Evolutionary conservation across 768 basidiomycete genomes (phyloP).

Genomic region (Sarcomyxa edulis): DNA sequence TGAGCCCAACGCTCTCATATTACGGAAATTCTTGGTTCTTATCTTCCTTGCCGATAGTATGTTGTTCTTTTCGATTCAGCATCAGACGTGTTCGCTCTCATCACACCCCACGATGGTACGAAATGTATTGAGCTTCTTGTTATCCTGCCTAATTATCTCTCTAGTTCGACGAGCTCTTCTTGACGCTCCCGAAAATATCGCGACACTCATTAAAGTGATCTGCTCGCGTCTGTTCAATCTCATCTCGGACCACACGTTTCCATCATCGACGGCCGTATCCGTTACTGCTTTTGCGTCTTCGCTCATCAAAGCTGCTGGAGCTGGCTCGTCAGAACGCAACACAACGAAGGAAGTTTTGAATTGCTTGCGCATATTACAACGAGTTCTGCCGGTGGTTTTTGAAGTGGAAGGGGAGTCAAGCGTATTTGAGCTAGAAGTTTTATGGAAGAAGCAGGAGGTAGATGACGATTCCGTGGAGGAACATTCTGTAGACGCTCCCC

Average conservation of each 20-base stretch:
- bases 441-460: constrained; percentile 72
- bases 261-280: constrained; percentile 47
- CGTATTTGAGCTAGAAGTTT: constrained; percentile 68
- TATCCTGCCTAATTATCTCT: constrained; percentile 9
- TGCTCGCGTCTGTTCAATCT: constrained; percentile 67
- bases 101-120: constrained; percentile 82
- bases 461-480: constrained; percentile 27
- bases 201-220: constrained; percentile 72
- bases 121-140: constrained; percentile 9
- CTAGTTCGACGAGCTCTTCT: constrained; percentile 77
- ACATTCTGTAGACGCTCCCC: constrained; percentile 29
- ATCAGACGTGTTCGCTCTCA: constrained; percentile 86
- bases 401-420: constrained; percentile 70
- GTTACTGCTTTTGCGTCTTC: constrained; percentile 66
- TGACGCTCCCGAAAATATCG: constrained; percentile 83
- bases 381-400: constrained; percentile 88
- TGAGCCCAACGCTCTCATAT: constrained; percentile 24
- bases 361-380: constrained; percentile 84
- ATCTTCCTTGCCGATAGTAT: constrained; percentile 42
- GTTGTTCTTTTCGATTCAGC: constrained; percentile 83
- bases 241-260: constrained; percentile 77
- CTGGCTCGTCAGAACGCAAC: constrained; percentile 49
- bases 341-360: constrained; percentile 87
- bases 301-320: constrained; percentile 54
- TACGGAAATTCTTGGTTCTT: not conserved